phyloP scores from a whole-genome alignment of 768 basidiomycete genomes.

The Russula sp. region DNA sequence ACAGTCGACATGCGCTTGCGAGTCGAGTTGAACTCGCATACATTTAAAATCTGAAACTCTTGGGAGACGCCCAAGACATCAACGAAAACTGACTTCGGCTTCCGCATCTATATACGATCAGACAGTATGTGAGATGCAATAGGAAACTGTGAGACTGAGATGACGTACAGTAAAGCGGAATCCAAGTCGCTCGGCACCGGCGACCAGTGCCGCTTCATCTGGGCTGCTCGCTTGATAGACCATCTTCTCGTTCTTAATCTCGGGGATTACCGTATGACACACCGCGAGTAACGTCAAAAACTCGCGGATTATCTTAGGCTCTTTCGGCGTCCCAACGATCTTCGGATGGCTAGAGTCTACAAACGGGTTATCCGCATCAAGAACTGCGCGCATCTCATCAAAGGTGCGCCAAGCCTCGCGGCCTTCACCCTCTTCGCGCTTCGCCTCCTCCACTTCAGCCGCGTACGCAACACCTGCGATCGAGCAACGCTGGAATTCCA shows the following conservation, averaged over 20 bases:
- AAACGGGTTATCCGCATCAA: constrained; percentile 58
- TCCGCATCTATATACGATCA: constrained; percentile 66
- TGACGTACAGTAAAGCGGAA: constrained; percentile 88
- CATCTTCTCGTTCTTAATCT: constrained; percentile 83
- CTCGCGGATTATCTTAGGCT: constrained; percentile 39
- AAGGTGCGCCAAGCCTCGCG: constrained; percentile 75
- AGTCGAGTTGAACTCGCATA: constrained; percentile 98
- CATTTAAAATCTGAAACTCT: constrained; percentile 90
- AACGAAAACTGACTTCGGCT: constrained; percentile 93
- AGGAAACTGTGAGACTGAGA: constrained; percentile 2
- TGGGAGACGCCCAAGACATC: constrained; percentile 65
- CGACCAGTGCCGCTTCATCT: constrained; percentile 94
- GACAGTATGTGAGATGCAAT: constrained; percentile 29
- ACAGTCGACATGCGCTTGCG: constrained; percentile 98
- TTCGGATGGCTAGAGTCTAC: constrained; percentile 40
- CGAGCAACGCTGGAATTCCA: constrained; percentile 92
- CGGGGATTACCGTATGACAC: constrained; percentile 98
- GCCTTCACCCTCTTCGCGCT: constrained; percentile 57
- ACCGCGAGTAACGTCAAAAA: constrained; percentile 63
- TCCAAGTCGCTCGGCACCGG: constrained; percentile 87
- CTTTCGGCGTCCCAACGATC: constrained; percentile 37
- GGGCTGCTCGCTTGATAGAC: constrained; percentile 96
- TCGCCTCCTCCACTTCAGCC: constrained; percentile 85
- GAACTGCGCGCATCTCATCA: constrained; percentile 58
- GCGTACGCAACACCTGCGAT: constrained; percentile 89